These are phyloP conservation scores for Boeremia lycopersici DNA, from an alignment of 2,329 filamentous ascomycete species.

Conservation along the genomic window DNA sequence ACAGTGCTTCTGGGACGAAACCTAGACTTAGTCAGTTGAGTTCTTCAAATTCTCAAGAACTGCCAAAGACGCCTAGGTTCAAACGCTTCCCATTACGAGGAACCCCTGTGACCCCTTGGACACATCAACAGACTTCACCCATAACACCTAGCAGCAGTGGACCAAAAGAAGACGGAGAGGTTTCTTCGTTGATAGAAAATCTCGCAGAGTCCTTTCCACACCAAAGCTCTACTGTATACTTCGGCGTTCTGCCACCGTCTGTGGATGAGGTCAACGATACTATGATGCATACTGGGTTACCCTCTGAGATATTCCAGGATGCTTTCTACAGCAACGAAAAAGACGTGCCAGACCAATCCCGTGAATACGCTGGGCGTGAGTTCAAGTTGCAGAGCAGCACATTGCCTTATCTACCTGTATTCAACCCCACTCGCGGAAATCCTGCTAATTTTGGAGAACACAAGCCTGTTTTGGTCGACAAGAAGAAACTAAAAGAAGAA, in stretches of 20 bases:
- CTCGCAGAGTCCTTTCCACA: conserved; percentile 28
- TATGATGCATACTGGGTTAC: conserved; percentile 63
- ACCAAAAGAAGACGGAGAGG: conserved; percentile 24
- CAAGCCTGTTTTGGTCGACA: conserved; percentile 55
- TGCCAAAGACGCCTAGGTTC: conserved; percentile 34
- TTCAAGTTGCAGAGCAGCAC: conserved; percentile 79
- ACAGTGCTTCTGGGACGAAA: conserved; percentile 67
- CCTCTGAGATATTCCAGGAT: conserved; percentile 79
- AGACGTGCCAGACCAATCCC: conserved; percentile 76
- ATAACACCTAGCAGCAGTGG: conserved; percentile 21
- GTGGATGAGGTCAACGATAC: conserved; percentile 59
- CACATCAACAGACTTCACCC: conserved; percentile 35
- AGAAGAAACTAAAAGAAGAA: conserved; percentile 55
- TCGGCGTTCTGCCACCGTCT: conserved; percentile 50
- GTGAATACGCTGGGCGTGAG: conserved; percentile 87
- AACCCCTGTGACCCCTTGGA: conserved; percentile 42
- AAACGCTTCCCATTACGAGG: conserved; percentile 25
- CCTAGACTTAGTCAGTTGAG: conserved; percentile 70
- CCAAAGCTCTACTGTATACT: conserved; percentile 38
- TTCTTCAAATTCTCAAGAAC: conserved; percentile 56
- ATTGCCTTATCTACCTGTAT: conserved; percentile 78
- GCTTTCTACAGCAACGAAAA: conserved; percentile 83
- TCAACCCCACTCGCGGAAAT: conserved; percentile 68
- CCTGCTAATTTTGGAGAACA: conserved; percentile 63
- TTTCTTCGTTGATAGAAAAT: conserved; percentile 22